phyloP scores from a whole-genome alignment of 441 rosid species.

The California macrophylla region DNA sequence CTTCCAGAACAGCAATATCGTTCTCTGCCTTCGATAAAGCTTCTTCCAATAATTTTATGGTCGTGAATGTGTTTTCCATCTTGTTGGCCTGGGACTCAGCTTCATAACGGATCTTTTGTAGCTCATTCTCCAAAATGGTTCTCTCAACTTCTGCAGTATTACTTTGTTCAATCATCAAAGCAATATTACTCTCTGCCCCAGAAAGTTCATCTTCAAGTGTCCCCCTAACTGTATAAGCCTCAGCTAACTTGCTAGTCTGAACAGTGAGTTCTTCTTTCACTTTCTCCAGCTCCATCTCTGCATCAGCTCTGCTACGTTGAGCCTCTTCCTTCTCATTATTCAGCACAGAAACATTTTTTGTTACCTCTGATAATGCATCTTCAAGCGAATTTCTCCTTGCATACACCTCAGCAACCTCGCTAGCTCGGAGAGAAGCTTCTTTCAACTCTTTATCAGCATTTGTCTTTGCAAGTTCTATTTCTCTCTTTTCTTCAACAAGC shows the following conservation, averaged over 20 bases:
- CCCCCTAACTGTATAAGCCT: constrained; percentile 45
- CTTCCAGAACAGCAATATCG: constrained; percentile 42
- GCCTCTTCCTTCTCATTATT: constrained; percentile 62
- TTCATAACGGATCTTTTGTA: constrained; percentile 49
- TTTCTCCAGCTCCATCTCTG: constrained; percentile 48
- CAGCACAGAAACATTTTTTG: constrained; percentile 40
- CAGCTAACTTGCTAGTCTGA: constrained; percentile 43
- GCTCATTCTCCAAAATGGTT: constrained; percentile 42
- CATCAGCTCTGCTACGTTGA: constrained; percentile 37
- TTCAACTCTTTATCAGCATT: constrained; percentile 47
- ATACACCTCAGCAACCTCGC: constrained; percentile 43
- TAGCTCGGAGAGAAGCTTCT: constrained; percentile 41
- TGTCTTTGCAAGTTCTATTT: constrained; percentile 15
- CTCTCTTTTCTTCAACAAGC: constrained; percentile 18
- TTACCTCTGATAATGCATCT: constrained; percentile 52
- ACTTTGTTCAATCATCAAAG: constrained; percentile 41
- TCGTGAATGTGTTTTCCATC: constrained; percentile 40
- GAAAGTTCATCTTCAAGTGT: constrained; percentile 55
- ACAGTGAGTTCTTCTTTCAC: constrained; percentile 37
- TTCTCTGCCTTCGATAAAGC: constrained; percentile 50
- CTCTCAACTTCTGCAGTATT: constrained; percentile 29
- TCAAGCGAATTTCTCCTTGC: constrained; percentile 49
- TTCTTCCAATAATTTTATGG: constrained; percentile 53
- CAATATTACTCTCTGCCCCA: constrained; percentile 43
- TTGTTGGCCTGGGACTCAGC: constrained; percentile 38